Conservation (phyloP, 192 early-diverging fungal genomes). For the Neocallimastix lanati region DNA sequence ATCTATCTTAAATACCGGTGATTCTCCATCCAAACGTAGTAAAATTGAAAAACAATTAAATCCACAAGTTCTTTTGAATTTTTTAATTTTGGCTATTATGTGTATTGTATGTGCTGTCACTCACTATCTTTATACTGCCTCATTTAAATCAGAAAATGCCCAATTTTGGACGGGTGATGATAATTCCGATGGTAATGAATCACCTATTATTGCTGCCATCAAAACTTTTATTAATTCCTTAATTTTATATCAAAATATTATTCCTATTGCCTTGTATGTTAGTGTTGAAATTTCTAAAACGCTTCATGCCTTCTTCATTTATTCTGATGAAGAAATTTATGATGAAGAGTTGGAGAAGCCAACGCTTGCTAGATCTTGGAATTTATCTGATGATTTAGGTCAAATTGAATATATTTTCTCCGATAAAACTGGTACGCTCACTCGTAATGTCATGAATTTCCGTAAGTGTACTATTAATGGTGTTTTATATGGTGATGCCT, state of each 20-base stretch:
- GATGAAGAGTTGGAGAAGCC: conserved; percentile 32
- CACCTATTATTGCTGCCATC: not conserved
- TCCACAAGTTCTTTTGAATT: conserved; percentile 64
- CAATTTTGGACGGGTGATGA: not conserved
- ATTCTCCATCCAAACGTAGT: conserved; percentile 82
- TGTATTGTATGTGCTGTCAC: conserved; percentile 48
- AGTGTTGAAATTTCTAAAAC: conserved; percentile 84
- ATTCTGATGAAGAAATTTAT: conserved; percentile 77
- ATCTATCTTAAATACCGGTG: conserved; percentile 87
- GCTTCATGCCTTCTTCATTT: conserved; percentile 72
- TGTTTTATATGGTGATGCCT: conserved; percentile 50
- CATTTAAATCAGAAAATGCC: not conserved
- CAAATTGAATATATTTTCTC: not conserved
- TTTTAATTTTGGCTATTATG: conserved; percentile 56
- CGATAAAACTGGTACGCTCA: conserved; percentile 23
- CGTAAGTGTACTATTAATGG: conserved; percentile 72
- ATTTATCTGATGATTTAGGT: conserved; percentile 82
- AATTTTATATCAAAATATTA: conserved; percentile 91
- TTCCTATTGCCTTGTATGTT: conserved; percentile 90
- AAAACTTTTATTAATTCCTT: conserved; percentile 14
- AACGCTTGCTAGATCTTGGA: conserved; percentile 49
- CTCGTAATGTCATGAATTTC: conserved; percentile 2
- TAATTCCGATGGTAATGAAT: not conserved
- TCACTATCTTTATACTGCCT: conserved; percentile 24
- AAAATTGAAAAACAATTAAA: conserved; percentile 82